phyloP scores from a whole-genome alignment of 305 asterid genomes.

The Striga hermonthica region DNA sequence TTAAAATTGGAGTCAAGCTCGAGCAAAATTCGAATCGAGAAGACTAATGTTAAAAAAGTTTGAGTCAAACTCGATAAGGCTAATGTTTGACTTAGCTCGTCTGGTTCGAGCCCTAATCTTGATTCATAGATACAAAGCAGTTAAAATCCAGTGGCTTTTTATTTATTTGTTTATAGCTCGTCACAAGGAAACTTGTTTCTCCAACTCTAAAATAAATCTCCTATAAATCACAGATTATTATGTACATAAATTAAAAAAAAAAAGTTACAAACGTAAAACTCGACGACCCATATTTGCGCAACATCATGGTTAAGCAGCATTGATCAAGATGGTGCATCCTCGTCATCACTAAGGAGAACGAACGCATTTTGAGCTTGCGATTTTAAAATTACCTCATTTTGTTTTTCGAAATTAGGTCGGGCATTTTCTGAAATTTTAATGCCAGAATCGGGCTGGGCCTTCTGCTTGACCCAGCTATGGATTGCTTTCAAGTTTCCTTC shows the following conservation, averaged over 20 bases:
- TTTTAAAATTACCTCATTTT: background rate
- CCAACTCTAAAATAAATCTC: background rate
- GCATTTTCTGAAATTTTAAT: background rate
- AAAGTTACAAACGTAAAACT: no score
- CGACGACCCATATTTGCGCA: background rate
- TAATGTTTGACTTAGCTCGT: no score
- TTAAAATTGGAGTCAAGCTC: no score
- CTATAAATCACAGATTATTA: background rate
- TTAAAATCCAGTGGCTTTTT: no score
- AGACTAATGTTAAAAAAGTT: no score
- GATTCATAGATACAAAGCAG: no score
- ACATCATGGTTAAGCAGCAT: background rate
- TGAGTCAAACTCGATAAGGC: no score
- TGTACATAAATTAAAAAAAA: background rate
- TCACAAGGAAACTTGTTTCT: no score
- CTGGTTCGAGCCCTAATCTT: no score
- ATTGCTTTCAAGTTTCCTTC: constrained; percentile 52
- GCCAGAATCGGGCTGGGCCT: constrained; percentile 30
- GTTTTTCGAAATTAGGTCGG: no score
- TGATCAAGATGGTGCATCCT: constrained; percentile 30
- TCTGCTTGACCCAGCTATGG: constrained; percentile 40
- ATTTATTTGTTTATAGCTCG: no score
- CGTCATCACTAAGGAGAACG: constrained; percentile 41
- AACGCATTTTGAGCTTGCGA: constrained; percentile 19
- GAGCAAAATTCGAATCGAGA: no score